phyloP scores from a whole-genome alignment of 768 basidiomycete genomes.

The Mycena maculata region DNA sequence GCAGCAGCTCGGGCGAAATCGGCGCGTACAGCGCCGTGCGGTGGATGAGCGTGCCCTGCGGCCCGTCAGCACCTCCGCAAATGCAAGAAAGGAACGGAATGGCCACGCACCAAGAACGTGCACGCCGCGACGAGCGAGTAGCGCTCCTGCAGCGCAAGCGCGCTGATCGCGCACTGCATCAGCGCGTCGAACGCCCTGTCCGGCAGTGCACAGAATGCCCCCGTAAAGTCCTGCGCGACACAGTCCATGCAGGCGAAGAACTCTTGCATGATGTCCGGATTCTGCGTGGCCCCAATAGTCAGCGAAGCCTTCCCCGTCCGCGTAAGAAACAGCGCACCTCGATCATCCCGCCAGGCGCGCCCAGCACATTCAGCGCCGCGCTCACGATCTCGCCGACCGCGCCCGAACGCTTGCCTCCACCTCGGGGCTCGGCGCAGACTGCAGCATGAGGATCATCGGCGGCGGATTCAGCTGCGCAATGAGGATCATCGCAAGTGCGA shows the following conservation, averaged over 20 bases:
- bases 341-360: constrained; percentile 74
- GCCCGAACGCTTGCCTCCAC: constrained; percentile 66
- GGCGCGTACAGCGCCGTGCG: constrained; percentile 74
- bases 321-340: constrained; percentile 56
- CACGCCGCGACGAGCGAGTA: constrained; percentile 87
- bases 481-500: constrained; percentile 83
- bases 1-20: constrained; percentile 61
- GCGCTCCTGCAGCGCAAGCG: constrained; percentile 81
- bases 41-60: constrained; percentile 72
- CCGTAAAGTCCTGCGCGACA: constrained; percentile 69
- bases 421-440: constrained; percentile 63
- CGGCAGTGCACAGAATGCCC: constrained; percentile 69
- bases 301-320: background rate
- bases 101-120: constrained; percentile 77
- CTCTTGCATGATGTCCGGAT: constrained; percentile 91
- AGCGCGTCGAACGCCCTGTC: constrained; percentile 72
- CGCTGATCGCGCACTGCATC: constrained; percentile 74
- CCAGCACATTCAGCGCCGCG: constrained; percentile 64
- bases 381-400: constrained; percentile 70
- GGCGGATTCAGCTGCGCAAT: constrained; percentile 87
- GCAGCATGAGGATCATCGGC: constrained; percentile 58
- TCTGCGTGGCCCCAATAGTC: constrained; percentile 56
- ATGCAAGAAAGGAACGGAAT: background rate
- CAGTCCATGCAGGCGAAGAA: constrained; percentile 86
- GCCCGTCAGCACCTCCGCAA: constrained; percentile 2